These are phyloP conservation scores for Schwanniomyces pseudopolymorphus DNA, from an alignment of 805 yeast genomes.

Conservation along the genomic window DNA sequence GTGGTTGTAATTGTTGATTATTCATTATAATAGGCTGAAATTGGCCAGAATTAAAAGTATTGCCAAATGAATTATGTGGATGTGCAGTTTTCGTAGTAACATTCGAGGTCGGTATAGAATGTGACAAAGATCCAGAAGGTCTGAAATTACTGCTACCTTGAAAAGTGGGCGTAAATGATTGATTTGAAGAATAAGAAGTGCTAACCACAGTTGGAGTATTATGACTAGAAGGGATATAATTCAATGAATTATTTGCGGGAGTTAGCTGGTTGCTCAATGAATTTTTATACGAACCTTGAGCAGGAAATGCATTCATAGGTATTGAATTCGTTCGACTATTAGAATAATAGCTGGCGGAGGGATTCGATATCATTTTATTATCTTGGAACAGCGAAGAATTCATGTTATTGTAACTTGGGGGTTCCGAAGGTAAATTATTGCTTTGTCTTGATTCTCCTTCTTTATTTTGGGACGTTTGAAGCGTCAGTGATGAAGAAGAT, in stretches of 20 bases:
- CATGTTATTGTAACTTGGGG: slow-evolving; percentile 9
- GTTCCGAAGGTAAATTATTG: slow-evolving; percentile 7
- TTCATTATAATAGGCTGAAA: slow-evolving; percentile 1
- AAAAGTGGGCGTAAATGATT: slow-evolving; percentile 32
- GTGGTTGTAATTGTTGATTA: background rate
- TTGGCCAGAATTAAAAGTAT: slow-evolving; percentile 9
- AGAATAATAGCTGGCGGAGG: slow-evolving; percentile 1
- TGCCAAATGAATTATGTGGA: slow-evolving; percentile 12
- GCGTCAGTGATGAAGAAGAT: slow-evolving; percentile 12
- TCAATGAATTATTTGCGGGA: slow-evolving; percentile 13
- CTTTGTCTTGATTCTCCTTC: background rate
- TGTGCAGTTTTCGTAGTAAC: slow-evolving; percentile 49
- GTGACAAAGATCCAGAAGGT: slow-evolving; percentile 18
- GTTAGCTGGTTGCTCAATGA: slow-evolving; percentile 2
- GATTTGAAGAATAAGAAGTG: slow-evolving; percentile 42
- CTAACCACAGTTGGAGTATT: slow-evolving; percentile 44
- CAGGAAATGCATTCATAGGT: slow-evolving; percentile 4
- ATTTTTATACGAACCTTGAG: slow-evolving; percentile 4
- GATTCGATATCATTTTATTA: slow-evolving; percentile 8
- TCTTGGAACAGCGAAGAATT: background rate
- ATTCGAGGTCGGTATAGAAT: slow-evolving; percentile 55
- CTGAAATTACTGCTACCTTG: slow-evolving; percentile 9
- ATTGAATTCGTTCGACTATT: slow-evolving; percentile 1
- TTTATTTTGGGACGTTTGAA: background rate
- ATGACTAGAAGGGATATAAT: slow-evolving; percentile 42